These are phyloP conservation scores for Symmetrospora coprosmae DNA, from an alignment of 768 basidiomycete genomes.

Conservation along the genomic window DNA sequence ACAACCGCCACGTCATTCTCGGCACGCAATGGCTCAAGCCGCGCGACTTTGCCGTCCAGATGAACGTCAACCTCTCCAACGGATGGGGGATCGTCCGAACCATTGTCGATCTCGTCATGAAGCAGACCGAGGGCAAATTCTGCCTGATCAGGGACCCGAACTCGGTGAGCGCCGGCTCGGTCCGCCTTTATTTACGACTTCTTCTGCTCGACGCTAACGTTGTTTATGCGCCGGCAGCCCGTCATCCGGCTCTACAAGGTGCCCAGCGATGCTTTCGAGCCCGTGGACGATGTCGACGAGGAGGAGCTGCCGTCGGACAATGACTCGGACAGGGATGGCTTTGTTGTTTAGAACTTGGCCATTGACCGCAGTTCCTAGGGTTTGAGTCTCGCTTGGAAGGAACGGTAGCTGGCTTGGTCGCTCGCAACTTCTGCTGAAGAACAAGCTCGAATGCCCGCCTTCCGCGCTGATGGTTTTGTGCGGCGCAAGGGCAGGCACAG, in stretches of 20 bases:
- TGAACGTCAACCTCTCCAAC: conserved; percentile 85
- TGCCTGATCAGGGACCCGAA: conserved; percentile 95
- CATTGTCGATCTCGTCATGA: conserved; percentile 83
- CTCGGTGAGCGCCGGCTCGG: conserved; percentile 72
- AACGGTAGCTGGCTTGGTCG: too few species aligned
- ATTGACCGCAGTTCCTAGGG: too few species aligned
- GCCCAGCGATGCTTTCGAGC: conserved; percentile 72
- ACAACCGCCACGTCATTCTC: conserved; percentile 85
- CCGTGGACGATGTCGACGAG: conserved; percentile 35
- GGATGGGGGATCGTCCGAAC: conserved; percentile 98
- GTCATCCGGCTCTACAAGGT: conserved; percentile 86
- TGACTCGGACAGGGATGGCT: conserved; percentile 13
- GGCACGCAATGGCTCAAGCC: conserved; percentile 91
- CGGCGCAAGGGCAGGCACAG: too few species aligned
- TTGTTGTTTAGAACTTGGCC: conserved; percentile 3
- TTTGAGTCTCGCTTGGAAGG: too few species aligned
- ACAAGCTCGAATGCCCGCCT: too few species aligned
- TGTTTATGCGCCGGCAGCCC: conserved; percentile 45
- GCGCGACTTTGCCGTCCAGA: conserved; percentile 79
- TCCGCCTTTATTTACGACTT: too few species aligned
- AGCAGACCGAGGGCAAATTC: conserved; percentile 96
- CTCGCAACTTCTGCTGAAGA: too few species aligned
- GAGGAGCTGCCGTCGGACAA: background rate
- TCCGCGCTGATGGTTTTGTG: too few species aligned
- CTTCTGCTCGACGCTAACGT: background rate